phyloP scores from a whole-genome alignment of 2,329 filamentous ascomycete species.

The Coleophoma eucalyptorum region DNA sequence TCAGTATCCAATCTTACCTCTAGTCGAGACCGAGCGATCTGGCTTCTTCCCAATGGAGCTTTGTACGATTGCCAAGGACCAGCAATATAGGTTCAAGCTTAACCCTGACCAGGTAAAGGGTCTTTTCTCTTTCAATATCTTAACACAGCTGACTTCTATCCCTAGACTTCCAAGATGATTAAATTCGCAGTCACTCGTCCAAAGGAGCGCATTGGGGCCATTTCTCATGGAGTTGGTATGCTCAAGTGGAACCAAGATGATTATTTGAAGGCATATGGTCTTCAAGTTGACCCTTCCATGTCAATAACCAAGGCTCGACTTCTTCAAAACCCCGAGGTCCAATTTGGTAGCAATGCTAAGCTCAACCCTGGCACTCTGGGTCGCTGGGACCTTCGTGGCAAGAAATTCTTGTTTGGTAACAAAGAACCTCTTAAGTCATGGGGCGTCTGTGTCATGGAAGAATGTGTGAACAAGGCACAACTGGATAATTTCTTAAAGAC shows the following conservation, averaged over 20 bases:
- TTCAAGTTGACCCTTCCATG: conserved; percentile 64
- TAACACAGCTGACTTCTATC: too few species aligned
- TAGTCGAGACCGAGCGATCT: conserved; percentile 52
- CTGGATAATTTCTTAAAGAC: conserved; percentile 50
- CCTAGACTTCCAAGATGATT: conserved; percentile 75
- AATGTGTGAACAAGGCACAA: conserved; percentile 43
- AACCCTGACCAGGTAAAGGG: conserved; percentile 35
- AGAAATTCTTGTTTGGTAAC: conserved; percentile 71
- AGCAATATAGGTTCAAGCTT: conserved; percentile 61
- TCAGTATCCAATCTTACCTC: conserved; percentile 43
- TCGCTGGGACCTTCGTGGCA: conserved; percentile 83
- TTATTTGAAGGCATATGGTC: conserved; percentile 68
- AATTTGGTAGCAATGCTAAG: conserved; percentile 44
- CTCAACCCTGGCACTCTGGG: conserved; percentile 63
- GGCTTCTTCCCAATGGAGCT: conserved; percentile 61
- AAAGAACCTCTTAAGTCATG: conserved; percentile 61
- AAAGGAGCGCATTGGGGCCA: conserved; percentile 59
- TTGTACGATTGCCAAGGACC: conserved; percentile 47
- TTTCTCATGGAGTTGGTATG: conserved; percentile 63
- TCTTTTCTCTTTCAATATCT: too few species aligned
- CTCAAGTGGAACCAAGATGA: conserved; percentile 67
- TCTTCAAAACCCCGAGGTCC: conserved; percentile 66
- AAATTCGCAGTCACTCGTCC: conserved; percentile 85
- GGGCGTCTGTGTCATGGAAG: conserved; percentile 67
- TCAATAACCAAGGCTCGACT: conserved; percentile 66